Conservation (phyloP, 2,329 filamentous ascomycete species). For the Pyrenophora teres region DNA sequence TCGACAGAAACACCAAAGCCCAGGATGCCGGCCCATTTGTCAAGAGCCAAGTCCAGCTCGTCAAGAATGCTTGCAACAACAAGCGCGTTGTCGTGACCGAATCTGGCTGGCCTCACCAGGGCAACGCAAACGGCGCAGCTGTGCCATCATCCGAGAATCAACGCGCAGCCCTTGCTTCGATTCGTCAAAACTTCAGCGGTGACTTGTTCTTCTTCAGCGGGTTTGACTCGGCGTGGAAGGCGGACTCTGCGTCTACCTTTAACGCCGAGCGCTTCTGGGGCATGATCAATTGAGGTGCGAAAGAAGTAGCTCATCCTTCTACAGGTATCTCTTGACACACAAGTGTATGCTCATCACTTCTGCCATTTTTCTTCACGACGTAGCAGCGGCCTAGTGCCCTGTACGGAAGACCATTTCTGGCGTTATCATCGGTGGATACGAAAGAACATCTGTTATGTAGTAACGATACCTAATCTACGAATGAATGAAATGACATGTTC, state of each 20-base stretch:
- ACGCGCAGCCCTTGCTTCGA: conserved; percentile 64
- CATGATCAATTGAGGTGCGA: conserved; percentile 22
- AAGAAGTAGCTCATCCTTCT: not conserved
- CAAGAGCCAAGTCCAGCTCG: conserved; percentile 56
- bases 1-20: conserved; percentile 67
- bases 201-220: conserved; percentile 76
- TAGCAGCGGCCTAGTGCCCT: too few species aligned
- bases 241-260: conserved; percentile 64
- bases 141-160: conserved; percentile 72
- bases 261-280: conserved; percentile 81
- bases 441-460: too few species aligned
- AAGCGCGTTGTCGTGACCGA: conserved; percentile 78
- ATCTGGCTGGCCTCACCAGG: conserved; percentile 80
- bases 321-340: conserved; percentile 6
- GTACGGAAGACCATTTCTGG: too few species aligned
- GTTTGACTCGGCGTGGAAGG: conserved; percentile 82
- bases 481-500: not conserved
- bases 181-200: conserved; percentile 63
- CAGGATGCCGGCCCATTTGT: conserved; percentile 70
- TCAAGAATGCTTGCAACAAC: conserved; percentile 54
- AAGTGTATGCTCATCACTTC: conserved; percentile 18
- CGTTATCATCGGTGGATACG: too few species aligned
- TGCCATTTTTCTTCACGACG: not conserved
- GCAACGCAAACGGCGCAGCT: conserved; percentile 68
- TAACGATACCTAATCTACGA: not conserved